phyloP scores from a whole-genome alignment of 106 monocot species.

The Acorus gramineus region DNA sequence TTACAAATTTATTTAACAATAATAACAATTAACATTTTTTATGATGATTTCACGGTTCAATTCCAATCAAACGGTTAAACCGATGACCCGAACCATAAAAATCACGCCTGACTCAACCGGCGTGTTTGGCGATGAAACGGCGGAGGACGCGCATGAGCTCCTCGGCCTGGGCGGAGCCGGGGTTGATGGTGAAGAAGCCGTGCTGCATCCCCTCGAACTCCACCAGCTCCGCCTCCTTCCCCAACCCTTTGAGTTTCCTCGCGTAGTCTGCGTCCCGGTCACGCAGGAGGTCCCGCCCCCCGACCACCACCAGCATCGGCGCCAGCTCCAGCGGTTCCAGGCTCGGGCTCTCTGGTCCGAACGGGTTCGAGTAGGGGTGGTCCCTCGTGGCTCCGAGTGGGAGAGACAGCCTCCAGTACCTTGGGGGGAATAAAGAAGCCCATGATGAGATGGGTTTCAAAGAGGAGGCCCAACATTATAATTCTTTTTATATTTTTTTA shows the following conservation, averaged over 20 bases:
- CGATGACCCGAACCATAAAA: no score
- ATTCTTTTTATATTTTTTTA: no score
- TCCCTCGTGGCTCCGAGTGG: constrained; percentile 38
- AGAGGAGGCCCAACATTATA: no score
- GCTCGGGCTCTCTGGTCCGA: constrained; percentile 16
- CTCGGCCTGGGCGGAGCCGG: constrained; percentile 29
- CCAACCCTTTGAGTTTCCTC: constrained; percentile 26
- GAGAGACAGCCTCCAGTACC: constrained; percentile 51
- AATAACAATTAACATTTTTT: no score
- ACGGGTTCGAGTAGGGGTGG: constrained; percentile 45
- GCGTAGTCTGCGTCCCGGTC: constrained; percentile 42
- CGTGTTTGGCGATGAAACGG: constrained; percentile 27
- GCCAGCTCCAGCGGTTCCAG: constrained; percentile 21
- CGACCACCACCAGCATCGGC: constrained; percentile 54
- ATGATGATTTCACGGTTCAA: no score
- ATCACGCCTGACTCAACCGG: not conserved
- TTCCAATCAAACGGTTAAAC: no score
- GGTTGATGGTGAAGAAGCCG: constrained; percentile 44
- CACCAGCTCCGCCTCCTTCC: constrained; percentile 45
- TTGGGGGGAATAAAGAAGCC: no score
- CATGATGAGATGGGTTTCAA: no score
- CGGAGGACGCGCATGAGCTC: constrained; percentile 27
- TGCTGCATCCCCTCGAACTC: constrained; percentile 55
- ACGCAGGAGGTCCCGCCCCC: constrained; percentile 42
- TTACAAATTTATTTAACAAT: no score